Percentiles rank a stretch among this genome's conserved stretches.
These are phyloP conservation scores for Patellaria atrata DNA, from an alignment of 495 filamentous ascomycete genomes.

Conservation along the genomic window DNA sequence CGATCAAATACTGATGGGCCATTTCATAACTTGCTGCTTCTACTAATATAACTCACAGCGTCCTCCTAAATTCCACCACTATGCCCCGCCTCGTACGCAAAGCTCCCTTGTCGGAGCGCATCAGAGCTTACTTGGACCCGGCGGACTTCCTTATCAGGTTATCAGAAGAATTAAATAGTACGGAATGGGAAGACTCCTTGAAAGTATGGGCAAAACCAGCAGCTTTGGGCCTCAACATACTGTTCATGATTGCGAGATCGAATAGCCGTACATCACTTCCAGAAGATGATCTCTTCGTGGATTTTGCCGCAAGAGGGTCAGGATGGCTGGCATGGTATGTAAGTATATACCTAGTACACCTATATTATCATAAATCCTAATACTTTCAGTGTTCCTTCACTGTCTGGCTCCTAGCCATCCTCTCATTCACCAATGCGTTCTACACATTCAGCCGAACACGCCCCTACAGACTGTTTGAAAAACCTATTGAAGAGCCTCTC, in stretches of 20 bases:
- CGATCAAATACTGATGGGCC: too few relatives aligned
- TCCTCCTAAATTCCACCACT: constrained; percentile 17
- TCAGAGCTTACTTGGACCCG: constrained; percentile 68
- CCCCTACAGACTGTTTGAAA: constrained; percentile 85
- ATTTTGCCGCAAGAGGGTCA: constrained; percentile 34
- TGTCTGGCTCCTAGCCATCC: constrained; percentile 47
- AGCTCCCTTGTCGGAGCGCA: constrained; percentile 57
- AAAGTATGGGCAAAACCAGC: constrained; percentile 59
- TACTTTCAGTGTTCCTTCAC: constrained; percentile 45
- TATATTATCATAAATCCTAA: constrained; percentile 6
- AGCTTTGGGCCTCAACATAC: constrained; percentile 58
- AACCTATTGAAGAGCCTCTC: constrained; percentile 55
- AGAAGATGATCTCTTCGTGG: constrained; percentile 73
- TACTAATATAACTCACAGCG: too few relatives aligned
- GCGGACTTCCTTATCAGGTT: constrained; percentile 79
- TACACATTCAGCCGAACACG: constrained; percentile 75
- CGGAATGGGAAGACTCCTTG: constrained; percentile 70
- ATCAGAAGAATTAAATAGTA: constrained; percentile 75
- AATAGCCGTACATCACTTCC: constrained; percentile 36
- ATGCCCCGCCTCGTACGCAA: constrained; percentile 73
- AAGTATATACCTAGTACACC: constrained; percentile 28
- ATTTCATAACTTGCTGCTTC: constrained; percentile 2
- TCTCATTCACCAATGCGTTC: constrained; percentile 57
- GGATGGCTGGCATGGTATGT: constrained; percentile 69
- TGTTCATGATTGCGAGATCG: constrained; percentile 70